Evolutionary conservation across 164 flowering plant genomes (phyloP), one percentile per base, ranked within the genome.

Genomic region (Amborella trichopoda): DNA sequence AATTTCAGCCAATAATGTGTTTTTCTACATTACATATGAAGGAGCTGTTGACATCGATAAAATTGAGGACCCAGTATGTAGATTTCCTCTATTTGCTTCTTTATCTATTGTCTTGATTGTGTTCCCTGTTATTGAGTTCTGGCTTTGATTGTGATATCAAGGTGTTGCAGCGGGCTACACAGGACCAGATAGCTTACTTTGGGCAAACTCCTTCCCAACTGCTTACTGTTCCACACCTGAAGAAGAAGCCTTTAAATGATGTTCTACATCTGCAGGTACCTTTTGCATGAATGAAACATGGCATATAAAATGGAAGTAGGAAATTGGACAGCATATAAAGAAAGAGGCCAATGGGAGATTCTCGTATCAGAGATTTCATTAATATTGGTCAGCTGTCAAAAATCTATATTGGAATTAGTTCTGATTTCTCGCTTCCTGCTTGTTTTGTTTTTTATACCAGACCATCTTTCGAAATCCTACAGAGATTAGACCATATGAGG

Each of bases 141-240:
- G n/a, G 10, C 5, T 2, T n/a, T 10, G 19, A 53, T 23, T 56
- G 24, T 40, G 6, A 21, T 22, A 52, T 16, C 58, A 37, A 93
- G 99, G 87, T 69, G 39, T 95, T 78, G 56, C 95, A 79, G 32
- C 91, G 76, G 55, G 84, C 99, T 34, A 85, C 85, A 34, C 99
- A 93, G 74, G 95, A 93, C 58, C 96, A 93, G 68, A 93, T 93
- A 44, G 82, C 99, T 26, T 93, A 93, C 64, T 88, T 93, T 69
- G 99, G 99, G 46, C 99, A 93, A 66, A 93, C 99, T 16, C 99
- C 99, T 18, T 84, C 99, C 48, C 99, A 93, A 66, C 89, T 93
- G 54, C 68, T 93, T 18, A 77, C 81, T 33, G 56, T 70, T 24
- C 96, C 99, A 61, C 99, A 93, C 71, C 36, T 81, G 68, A 88